Conservation (phyloP, 2,329 filamentous ascomycete species). For the Botryotinia calthae region DNA sequence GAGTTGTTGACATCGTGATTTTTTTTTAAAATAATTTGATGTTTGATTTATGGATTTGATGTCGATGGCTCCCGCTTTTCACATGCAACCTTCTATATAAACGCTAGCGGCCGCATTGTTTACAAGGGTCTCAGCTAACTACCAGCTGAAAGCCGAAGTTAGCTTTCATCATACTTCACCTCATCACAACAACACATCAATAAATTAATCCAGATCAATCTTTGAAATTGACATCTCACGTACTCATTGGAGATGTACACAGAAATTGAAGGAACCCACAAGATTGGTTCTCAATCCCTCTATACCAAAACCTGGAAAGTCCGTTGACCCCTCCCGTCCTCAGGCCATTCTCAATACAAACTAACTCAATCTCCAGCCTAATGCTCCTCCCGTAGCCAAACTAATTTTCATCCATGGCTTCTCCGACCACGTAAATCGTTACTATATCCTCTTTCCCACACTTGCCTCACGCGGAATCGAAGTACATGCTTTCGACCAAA, state of each 20-base stretch:
- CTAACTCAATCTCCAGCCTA: slow-evolving; percentile 30
- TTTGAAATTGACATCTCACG: not conserved
- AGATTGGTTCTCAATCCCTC: slow-evolving; percentile 35
- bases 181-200: not conserved
- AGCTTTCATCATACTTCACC: not conserved
- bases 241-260: slow-evolving; percentile 31
- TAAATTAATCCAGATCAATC: not conserved
- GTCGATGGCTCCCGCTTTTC: slow-evolving; percentile 11
- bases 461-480: slow-evolving; percentile 72
- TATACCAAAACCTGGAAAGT: slow-evolving; percentile 40
- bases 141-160: not conserved
- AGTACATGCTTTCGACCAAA: slow-evolving; percentile 77
- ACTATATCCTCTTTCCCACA: slow-evolving; percentile 69
- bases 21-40: not conserved
- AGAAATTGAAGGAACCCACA: slow-evolving; percentile 37
- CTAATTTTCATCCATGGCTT: slow-evolving; percentile 86
- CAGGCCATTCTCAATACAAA: not conserved
- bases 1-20: slow-evolving; percentile 6
- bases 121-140: not conserved
- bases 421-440: slow-evolving; percentile 78
- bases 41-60: not conserved
- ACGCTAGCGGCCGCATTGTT: slow-evolving; percentile 21
- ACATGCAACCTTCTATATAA: slow-evolving; percentile 19
- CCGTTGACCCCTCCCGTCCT: slow-evolving; percentile 9
- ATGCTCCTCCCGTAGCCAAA: slow-evolving; percentile 55